Conservation (phyloP, 768 basidiomycete species). For the Inosperma sp. region DNA sequence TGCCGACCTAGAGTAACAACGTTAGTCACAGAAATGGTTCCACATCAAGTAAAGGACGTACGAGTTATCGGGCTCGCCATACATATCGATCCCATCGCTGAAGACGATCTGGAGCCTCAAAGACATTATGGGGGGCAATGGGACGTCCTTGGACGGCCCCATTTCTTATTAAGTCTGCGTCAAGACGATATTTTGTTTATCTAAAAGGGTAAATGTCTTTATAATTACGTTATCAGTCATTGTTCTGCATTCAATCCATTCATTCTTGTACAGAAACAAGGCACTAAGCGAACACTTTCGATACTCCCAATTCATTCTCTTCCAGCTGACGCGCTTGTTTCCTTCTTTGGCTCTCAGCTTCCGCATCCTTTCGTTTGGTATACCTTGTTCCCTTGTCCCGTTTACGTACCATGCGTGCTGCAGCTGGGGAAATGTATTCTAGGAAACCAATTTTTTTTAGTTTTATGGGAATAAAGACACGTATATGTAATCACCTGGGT, state of each 20-base stretch:
- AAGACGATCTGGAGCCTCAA: constrained; percentile 58
- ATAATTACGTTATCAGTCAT: constrained; percentile 22
- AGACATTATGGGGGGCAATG: constrained; percentile 46
- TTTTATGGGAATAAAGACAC: constrained; percentile 11
- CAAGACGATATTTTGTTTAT: constrained; percentile 14
- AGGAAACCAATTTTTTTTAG: constrained; percentile 8
- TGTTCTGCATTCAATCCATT: constrained; percentile 10
- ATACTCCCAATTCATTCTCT: constrained; percentile 78
- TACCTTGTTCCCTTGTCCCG: constrained; percentile 79
- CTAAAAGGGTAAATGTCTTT: constrained; percentile 16
- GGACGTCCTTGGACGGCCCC: constrained; percentile 8
- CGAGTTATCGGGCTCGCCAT: constrained; percentile 62
- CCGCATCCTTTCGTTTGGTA: constrained; percentile 71
- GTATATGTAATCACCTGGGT: constrained; percentile 62
- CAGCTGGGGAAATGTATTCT: constrained; percentile 93
- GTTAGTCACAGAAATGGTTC: not conserved
- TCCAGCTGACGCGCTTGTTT: constrained; percentile 57
- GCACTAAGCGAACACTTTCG: constrained; percentile 70
- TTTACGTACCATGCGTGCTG: constrained; percentile 64
- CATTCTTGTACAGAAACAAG: constrained; percentile 7
- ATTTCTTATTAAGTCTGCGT: not conserved
- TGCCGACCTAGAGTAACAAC: constrained; percentile 51
- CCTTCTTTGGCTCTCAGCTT: constrained; percentile 60
- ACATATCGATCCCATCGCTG: constrained; percentile 57
- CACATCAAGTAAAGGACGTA: constrained; percentile 39